These are phyloP conservation scores for Candida frijolesensis DNA, from an alignment of 1,139 yeast genomes.

Conservation along the genomic window DNA sequence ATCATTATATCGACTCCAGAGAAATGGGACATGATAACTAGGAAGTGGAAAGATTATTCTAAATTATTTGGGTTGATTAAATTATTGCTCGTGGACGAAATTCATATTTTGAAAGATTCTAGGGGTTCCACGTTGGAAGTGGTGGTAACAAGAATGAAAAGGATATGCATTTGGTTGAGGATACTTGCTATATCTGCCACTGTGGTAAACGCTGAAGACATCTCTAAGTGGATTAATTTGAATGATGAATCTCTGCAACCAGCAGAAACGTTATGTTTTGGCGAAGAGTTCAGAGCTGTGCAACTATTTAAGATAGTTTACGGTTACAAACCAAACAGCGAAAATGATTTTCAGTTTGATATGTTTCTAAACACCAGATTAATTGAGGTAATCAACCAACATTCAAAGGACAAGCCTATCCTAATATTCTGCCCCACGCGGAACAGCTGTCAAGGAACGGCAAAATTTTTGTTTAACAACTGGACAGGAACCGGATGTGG, in stretches of 20 bases:
- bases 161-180: constrained; percentile 37
- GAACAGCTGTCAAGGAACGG: constrained; percentile 47
- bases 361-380: constrained; percentile 39
- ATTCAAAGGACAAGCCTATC: constrained; percentile 44
- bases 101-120: constrained; percentile 48
- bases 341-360: constrained; percentile 50
- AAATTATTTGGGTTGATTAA: constrained; percentile 39
- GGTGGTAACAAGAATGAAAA: constrained; percentile 53
- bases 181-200: constrained; percentile 58
- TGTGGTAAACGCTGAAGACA: constrained; percentile 52
- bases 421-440: constrained; percentile 58
- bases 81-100: constrained; percentile 51
- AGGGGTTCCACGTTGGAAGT: constrained; percentile 58
- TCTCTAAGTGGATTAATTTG: constrained; percentile 46
- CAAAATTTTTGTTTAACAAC: constrained; percentile 33
- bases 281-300: constrained; percentile 51
- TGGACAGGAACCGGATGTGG: neutral
- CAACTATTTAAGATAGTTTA: constrained; percentile 40
- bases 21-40: constrained; percentile 56
- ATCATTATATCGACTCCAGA: constrained; percentile 59
- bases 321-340: constrained; percentile 38
- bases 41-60: constrained; percentile 48
- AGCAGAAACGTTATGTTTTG: constrained; percentile 40
- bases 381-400: constrained; percentile 32
- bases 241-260: constrained; percentile 17